phyloP scores from a whole-genome alignment of 2,329 filamentous ascomycete genomes.

The Phialemonium atrogriseum region DNA sequence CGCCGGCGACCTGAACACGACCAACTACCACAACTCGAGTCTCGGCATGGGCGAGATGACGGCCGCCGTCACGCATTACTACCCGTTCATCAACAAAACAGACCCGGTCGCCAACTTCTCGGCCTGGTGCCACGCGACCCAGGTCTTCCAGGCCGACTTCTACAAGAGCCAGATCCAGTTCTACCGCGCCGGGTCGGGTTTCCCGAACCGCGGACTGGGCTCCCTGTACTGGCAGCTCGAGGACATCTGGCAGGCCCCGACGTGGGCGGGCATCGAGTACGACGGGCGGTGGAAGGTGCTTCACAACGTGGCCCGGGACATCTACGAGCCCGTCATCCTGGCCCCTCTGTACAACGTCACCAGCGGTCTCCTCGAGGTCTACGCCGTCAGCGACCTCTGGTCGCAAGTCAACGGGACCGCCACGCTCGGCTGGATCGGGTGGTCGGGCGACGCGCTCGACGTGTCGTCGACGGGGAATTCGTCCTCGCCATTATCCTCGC shows the following conservation, averaged over 20 bases:
- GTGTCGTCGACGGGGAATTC: slow-evolving; percentile 2
- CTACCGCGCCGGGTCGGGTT: slow-evolving; percentile 50
- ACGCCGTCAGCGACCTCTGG: slow-evolving; percentile 52
- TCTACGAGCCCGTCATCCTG: slow-evolving; percentile 51
- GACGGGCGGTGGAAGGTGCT: slow-evolving; percentile 55
- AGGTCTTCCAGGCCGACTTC: slow-evolving; percentile 56
- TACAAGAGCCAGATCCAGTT: slow-evolving; percentile 53
- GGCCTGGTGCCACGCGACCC: slow-evolving; percentile 53
- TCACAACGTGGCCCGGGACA: slow-evolving; percentile 48
- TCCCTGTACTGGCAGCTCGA: slow-evolving; percentile 58
- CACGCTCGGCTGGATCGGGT: slow-evolving; percentile 41
- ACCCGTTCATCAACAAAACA: slow-evolving; percentile 44
- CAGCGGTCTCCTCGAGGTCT: slow-evolving; percentile 41
- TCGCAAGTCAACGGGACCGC: slow-evolving; percentile 33
- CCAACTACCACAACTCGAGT: slow-evolving; percentile 32
- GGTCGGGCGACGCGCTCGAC: slow-evolving; percentile 33
- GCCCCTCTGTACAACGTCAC: slow-evolving; percentile 45
- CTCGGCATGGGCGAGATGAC: slow-evolving; percentile 51
- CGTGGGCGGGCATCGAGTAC: slow-evolving; percentile 56
- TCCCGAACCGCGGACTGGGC: slow-evolving; percentile 49
- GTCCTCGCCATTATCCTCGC: too few relatives aligned
- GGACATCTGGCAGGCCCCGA: slow-evolving; percentile 56
- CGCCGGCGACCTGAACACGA: slow-evolving; percentile 34
- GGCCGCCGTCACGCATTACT: slow-evolving; percentile 43
- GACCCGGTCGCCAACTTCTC: slow-evolving; percentile 50